Evolutionary conservation across 805 yeast genomes (phyloP).

Genomic region (Debaryomyces prosopidis): DNA sequence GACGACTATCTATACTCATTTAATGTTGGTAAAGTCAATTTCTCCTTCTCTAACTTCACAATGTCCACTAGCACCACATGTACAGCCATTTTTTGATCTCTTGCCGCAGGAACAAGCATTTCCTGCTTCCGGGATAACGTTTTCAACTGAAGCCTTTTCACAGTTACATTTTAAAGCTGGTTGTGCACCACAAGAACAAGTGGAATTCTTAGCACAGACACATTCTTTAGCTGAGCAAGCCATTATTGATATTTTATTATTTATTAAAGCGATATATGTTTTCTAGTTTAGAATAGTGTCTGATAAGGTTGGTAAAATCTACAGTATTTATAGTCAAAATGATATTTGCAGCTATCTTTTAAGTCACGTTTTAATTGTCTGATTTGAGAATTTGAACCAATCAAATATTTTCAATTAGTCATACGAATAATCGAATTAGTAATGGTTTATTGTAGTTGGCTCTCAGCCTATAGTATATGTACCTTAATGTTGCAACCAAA

Average conservation of each 20-base stretch:
- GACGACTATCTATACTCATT: slow-evolving; percentile 8
- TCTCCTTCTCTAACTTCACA: slow-evolving; percentile 56
- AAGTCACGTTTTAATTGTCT: no score
- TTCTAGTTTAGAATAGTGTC: no score
- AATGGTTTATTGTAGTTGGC: no score
- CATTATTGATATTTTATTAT: slow-evolving; percentile 15
- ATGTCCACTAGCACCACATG: slow-evolving; percentile 48
- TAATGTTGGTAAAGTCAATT: slow-evolving; percentile 52
- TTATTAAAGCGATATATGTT: no score
- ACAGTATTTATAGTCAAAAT: no score
- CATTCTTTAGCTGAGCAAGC: slow-evolving; percentile 45
- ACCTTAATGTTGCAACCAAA: no score
- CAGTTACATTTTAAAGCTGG: slow-evolving; percentile 62
- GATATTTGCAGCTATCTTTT: no score
- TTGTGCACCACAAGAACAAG: slow-evolving; percentile 62
- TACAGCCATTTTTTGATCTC: slow-evolving; percentile 54
- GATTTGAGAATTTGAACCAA: no score
- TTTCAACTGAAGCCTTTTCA: slow-evolving; percentile 51
- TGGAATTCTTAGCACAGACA: slow-evolving; percentile 61
- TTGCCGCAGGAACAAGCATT: slow-evolving; percentile 60
- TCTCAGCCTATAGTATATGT: no score
- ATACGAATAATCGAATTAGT: no score
- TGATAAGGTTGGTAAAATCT: no score
- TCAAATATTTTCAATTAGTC: no score
- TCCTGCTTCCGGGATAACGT: slow-evolving; percentile 41